phyloP scores from a whole-genome alignment of 2,329 filamentous ascomycete genomes.

The Elsinoe batatas region DNA sequence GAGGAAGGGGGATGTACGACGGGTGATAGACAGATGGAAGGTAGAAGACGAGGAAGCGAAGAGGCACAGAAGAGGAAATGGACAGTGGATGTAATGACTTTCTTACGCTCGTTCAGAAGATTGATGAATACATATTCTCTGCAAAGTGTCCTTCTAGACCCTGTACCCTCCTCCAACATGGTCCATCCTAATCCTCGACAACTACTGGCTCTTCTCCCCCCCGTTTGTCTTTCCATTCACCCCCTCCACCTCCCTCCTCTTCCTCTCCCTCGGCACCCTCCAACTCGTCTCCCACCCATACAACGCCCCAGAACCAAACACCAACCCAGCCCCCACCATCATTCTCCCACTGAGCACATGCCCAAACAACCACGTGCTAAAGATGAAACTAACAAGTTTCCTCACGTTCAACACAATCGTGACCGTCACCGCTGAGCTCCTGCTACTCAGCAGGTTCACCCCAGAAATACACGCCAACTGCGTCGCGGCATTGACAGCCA shows the following conservation, averaged over 20 bases:
- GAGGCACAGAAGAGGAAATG: not conserved
- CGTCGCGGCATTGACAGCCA: conserved; percentile 70
- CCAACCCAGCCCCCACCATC: conserved; percentile 67
- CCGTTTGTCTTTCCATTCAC: not conserved
- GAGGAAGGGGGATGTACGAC: too few species aligned
- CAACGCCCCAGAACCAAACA: conserved; percentile 82
- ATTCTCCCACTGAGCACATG: conserved; percentile 71
- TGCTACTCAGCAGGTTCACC: conserved; percentile 85
- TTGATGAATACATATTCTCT: not conserved
- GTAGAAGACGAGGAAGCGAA: not conserved
- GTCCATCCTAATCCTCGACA: not conserved
- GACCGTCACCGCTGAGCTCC: conserved; percentile 83
- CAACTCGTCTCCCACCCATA: conserved; percentile 67
- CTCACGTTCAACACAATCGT: conserved; percentile 93
- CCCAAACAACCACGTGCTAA: conserved; percentile 92
- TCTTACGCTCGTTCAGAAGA: not conserved
- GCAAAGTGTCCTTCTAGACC: not conserved
- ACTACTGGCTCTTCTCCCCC: not conserved
- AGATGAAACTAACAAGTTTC: conserved; percentile 79
- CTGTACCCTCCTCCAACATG: not conserved
- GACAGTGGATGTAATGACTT: not conserved
- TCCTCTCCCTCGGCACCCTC: conserved; percentile 31
- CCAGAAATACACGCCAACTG: conserved; percentile 93
- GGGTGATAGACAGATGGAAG: not conserved
- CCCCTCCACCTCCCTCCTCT: conserved; percentile 20